phyloP scores from a whole-genome alignment of 352 stramenopile species.

The Thalassiosira allenii region DNA sequence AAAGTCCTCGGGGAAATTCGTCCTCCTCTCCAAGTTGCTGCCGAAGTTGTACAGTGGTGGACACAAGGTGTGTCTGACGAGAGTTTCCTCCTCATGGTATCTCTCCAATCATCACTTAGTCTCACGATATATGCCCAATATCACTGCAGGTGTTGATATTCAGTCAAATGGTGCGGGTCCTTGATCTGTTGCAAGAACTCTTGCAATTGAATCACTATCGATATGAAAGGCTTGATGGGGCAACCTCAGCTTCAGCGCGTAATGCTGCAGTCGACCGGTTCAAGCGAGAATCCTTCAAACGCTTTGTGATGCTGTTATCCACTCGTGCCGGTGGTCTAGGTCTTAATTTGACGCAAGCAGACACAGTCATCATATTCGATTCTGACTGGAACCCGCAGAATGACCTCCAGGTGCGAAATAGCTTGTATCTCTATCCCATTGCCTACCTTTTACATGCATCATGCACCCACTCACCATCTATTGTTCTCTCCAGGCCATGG shows the following conservation, averaged over 20 bases:
- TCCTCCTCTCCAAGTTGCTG: constrained; percentile 93
- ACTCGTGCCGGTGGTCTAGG: constrained; percentile 97
- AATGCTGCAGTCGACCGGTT: constrained; percentile 97
- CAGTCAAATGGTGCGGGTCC: constrained; percentile 95
- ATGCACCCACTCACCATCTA: no score
- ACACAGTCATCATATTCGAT: constrained; percentile 99
- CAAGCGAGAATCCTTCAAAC: constrained; percentile 97
- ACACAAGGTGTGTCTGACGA: constrained; percentile 89
- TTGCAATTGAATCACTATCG: constrained; percentile 89
- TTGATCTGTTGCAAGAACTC: constrained; percentile 98
- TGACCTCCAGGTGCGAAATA: no score
- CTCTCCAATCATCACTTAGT: background rate
- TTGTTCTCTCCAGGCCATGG: constrained; percentile 88
- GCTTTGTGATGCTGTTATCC: constrained; percentile 96
- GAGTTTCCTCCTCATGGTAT: constrained; percentile 6
- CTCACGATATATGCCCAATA: no score
- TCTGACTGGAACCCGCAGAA: constrained; percentile 97
- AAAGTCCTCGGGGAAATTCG: constrained; percentile 93
- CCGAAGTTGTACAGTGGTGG: constrained; percentile 95
- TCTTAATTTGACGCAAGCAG: constrained; percentile 93
- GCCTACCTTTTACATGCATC: no score
- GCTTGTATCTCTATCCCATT: no score
- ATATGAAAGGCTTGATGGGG: constrained; percentile 97
- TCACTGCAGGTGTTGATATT: constrained; percentile 97
- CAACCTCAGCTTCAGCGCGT: constrained; percentile 91